These are phyloP conservation scores for Trifolium fragiferum DNA, from an alignment of 306 rosid species.

Conservation along the genomic window DNA sequence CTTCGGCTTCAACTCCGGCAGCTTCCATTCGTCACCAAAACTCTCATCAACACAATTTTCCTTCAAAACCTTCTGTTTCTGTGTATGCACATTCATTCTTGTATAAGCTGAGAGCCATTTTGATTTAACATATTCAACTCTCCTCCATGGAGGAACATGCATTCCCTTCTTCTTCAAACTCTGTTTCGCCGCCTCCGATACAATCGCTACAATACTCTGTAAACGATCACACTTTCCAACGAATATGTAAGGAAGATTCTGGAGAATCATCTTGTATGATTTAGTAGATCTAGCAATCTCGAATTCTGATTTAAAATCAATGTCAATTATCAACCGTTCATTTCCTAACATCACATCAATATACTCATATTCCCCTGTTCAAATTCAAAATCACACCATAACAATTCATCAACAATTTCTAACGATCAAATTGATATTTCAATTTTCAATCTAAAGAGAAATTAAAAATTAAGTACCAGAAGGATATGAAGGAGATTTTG, in stretches of 20 bases:
- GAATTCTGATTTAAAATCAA: conserved; percentile 84
- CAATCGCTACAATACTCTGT: conserved; percentile 59
- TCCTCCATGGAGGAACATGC: conserved; percentile 86
- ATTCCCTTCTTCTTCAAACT: conserved; percentile 78
- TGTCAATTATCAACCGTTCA: conserved; percentile 63
- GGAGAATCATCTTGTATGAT: conserved; percentile 62
- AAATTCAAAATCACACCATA: neutral
- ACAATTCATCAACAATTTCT: neutral
- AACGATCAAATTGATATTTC: neutral
- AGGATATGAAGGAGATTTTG: conserved; percentile 64
- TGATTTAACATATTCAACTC: conserved; percentile 66
- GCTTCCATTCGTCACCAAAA: conserved; percentile 55
- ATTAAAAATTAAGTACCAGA: conserved; percentile 52
- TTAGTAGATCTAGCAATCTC: conserved; percentile 80
- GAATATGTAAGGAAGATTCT: conserved; percentile 67
- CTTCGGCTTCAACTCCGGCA: conserved; percentile 60
- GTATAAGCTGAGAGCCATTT: conserved; percentile 75
- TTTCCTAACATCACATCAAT: conserved; percentile 59
- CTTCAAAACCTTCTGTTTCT: conserved; percentile 16
- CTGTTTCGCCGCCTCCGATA: conserved; percentile 80
- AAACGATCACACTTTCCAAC: conserved; percentile 72
- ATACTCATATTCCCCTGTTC: conserved; percentile 77
- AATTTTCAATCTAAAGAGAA: neutral
- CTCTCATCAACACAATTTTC: conserved; percentile 4
- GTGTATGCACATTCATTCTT: conserved; percentile 32